Conservation (phyloP, 306 rosid genomes). For the Cucurbita moschata region DNA sequence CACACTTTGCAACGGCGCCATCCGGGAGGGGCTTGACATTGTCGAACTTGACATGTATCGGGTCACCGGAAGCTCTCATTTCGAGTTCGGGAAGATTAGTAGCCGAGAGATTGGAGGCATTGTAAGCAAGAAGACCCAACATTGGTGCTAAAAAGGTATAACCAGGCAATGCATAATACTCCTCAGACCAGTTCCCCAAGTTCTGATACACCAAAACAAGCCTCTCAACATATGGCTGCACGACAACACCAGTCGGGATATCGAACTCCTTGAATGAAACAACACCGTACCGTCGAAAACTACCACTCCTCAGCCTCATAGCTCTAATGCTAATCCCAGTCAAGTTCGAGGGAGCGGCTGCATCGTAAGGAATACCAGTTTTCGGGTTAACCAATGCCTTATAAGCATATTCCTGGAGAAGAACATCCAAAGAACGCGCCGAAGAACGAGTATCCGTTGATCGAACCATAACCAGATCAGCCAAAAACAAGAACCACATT, state of each 20-base stretch:
- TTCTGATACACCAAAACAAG: constrained; percentile 85
- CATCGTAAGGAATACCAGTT: constrained; percentile 40
- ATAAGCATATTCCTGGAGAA: constrained; percentile 46
- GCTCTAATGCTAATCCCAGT: constrained; percentile 35
- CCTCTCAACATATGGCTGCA: constrained; percentile 57
- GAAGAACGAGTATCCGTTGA: neutral
- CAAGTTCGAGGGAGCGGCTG: constrained; percentile 33
- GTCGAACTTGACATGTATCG: constrained; percentile 42
- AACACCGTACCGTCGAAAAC: constrained; percentile 61
- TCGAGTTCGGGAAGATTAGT: constrained; percentile 29
- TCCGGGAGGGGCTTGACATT: constrained; percentile 30
- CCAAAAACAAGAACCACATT: neutral
- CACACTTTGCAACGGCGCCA: constrained; percentile 45
- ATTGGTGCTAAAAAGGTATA: constrained; percentile 67
- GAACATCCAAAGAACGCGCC: constrained; percentile 25
- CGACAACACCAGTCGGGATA: constrained; percentile 38
- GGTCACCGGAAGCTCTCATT: constrained; percentile 25
- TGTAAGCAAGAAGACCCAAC: constrained; percentile 69
- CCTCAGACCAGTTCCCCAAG: constrained; percentile 45
- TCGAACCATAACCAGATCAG: constrained; percentile 5
- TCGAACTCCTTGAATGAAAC: constrained; percentile 42
- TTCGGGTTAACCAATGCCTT: constrained; percentile 36
- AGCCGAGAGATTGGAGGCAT: constrained; percentile 50
- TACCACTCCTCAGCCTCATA: constrained; percentile 71
- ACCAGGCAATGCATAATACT: constrained; percentile 44